Base-by-base conservation (phyloP, 805 yeast genomes). In the Cyberlindnera mycetangii region DNA sequence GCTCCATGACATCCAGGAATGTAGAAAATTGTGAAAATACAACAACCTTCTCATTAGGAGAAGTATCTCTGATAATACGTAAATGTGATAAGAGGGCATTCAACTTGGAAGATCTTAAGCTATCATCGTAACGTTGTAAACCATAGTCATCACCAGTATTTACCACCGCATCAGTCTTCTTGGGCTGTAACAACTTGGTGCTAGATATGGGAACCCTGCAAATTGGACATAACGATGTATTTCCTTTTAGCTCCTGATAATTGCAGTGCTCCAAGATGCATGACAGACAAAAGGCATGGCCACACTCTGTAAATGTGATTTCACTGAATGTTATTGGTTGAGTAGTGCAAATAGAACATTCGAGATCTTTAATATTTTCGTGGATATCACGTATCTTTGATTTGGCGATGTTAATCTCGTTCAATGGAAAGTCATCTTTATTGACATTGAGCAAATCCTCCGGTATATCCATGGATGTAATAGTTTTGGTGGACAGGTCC, bases 1-100 rank as follows among this genome's bases (percentile, higher is more conserved):
- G 61, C 53, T 85, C 84, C 42, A 90, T 77, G 9, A 88, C 67
- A 60, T 89, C 96, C 48, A 90, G 62, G 56, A 80, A 92, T 0
- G 87, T 75, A 0, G 96, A 85, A 56, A 90, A 90, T 55, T 92
- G 97, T 2, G 97, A 89, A 58, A 92, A 92, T 0, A 92, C 90
- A 39, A 92, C 89, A 4, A 85, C 79, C 55, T 85, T 89, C 46
- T 82, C 87, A 14, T 79, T 80, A 0, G 83, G 78, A 8, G 76
- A 70, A 14, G 76, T 78, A 20, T 74, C 77, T 44, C 72, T 74
- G 14, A 85, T 64, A 21, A 64, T 66, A 30, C 76, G 67, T 15
- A 89, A 62, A 56, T 85, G 89, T 4, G 70, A 64, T 5, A 86
- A 47, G 20, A 89, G 67, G 0, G 95, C 89, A 51, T 78, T 77